phyloP scores from a whole-genome alignment of 1,284 basidiomycete species.

The Exobasidium cylindrosporum region DNA sequence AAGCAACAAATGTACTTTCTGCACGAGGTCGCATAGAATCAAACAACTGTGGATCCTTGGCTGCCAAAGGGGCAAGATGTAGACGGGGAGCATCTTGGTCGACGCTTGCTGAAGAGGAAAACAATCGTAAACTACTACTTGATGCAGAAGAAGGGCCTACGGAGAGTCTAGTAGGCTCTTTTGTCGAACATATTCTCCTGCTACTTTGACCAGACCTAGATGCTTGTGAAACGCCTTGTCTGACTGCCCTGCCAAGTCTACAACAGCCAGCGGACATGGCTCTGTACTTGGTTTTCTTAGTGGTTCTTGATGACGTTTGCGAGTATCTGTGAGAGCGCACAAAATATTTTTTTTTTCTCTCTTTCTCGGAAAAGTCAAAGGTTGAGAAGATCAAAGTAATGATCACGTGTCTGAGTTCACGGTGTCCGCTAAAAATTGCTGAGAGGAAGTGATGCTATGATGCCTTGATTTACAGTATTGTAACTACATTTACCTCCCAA shows the following conservation, averaged over 20 bases:
- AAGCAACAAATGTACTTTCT: constrained; percentile 34
- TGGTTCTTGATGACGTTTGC: no score
- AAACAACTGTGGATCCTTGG: constrained; percentile 44
- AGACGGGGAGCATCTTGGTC: constrained; percentile 26
- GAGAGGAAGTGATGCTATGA: no score
- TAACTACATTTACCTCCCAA: no score
- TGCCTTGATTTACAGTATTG: no score
- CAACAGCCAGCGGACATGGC: constrained; percentile 21
- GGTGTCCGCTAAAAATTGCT: no score
- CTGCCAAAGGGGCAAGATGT: constrained; percentile 41
- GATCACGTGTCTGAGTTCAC: no score
- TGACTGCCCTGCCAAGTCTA: constrained; percentile 12
- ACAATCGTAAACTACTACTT: background rate
- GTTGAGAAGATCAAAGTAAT: no score
- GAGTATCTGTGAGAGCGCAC: background rate
- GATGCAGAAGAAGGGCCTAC: constrained; percentile 2
- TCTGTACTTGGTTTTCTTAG: no score
- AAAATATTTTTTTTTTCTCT: background rate
- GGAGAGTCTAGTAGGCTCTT: background rate
- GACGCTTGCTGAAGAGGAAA: background rate
- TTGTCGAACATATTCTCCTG: constrained; percentile 2
- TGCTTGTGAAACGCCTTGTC: constrained; percentile 17
- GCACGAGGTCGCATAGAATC: constrained; percentile 40
- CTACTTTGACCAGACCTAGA: constrained; percentile 14
- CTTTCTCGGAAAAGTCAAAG: background rate